Evolutionary conservation across 306 rosid genomes (phyloP), one percentile per base, ranked within the genome.

Genomic region (Abrus precatorius): DNA sequence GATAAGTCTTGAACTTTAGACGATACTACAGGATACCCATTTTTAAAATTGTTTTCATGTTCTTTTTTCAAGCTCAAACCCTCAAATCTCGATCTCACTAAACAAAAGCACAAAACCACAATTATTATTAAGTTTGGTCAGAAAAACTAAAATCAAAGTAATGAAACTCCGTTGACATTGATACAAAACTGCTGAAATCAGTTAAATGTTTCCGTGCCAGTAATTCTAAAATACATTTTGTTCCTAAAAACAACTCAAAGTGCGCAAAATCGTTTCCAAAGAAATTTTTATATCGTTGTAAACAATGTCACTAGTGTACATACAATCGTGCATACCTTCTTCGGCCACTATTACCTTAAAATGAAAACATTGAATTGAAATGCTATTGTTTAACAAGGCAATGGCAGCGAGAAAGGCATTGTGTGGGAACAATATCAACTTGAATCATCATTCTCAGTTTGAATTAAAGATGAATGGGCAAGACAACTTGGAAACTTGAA

Each of bases 401-500:
- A 61, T 9, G 14, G 49, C 54, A 50, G 20, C 49, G 69, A n/a
- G 56, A 33, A 40, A 1, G 12, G 7, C 13, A 1, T 6, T 9
- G 41, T 2, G 1, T 1, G 38, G 4, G 30, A 29, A n/a, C 44
- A 65, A 12, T 3, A 36, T 77, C 76, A 83, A 54, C 32, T 77
- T 3, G 76, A 83, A 34, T 36, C 70, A 4, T 77, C 52, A 64
- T 83, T 50, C 44, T 83, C 75, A n/a, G 13, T 64, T 45, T 38
- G 8, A 12, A 54, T n/a, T 1, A 14, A 41, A 43, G 75, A 14
- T 1, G 74, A 53, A 76, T 7, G 45, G 0, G 85, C 82, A 47
- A 86, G 85, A 76, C 87, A 86, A 64, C 34, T 68, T 41, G 87
- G 89, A 20, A 30, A 86, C 41, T 34, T 80, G 7, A 83, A 80